Percentiles rank a stretch among this genome's conserved stretches.
Conservation (phyloP, 2,329 filamentous ascomycete genomes). For the Epichloe aotearoae region DNA sequence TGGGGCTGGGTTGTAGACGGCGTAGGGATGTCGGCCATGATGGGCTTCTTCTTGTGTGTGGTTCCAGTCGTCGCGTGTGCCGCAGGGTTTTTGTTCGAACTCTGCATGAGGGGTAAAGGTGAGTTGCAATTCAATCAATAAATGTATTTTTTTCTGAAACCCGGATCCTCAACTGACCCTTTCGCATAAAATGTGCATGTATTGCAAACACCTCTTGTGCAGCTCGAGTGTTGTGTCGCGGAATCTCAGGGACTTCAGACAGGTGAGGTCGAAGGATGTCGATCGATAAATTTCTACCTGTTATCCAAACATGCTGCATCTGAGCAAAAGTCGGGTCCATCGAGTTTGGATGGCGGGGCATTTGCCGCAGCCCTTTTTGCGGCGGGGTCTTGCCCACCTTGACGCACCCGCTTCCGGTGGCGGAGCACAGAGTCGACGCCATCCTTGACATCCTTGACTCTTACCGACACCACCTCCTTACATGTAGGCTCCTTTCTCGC, state of each 20-base stretch:
- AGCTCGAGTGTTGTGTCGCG: too few relatives aligned
- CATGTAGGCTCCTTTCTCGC: too few relatives aligned
- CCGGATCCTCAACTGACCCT: background rate
- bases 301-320: too few relatives aligned
- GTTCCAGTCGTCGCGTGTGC: too few relatives aligned
- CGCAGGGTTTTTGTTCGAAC: too few relatives aligned
- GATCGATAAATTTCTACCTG: background rate
- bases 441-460: too few relatives aligned
- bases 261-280: background rate
- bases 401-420: background rate
- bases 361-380: too few relatives aligned
- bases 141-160: background rate
- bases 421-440: background rate
- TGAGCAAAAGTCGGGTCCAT: too few relatives aligned
- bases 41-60: background rate
- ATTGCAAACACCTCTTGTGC: background rate
- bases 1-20: background rate
- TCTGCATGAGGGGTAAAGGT: background rate
- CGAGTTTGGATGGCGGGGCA: background rate
- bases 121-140: background rate
- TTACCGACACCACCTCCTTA: too few relatives aligned
- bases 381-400: background rate
- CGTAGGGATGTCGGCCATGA: slow-evolving; percentile 6
- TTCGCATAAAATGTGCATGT: too few relatives aligned
- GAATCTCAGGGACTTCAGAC: too few relatives aligned